Evolutionary conservation across 2,329 filamentous ascomycete species (phyloP), one percentile per base, ranked within the genome.

Genomic region (Orbilia brochopaga): DNA sequence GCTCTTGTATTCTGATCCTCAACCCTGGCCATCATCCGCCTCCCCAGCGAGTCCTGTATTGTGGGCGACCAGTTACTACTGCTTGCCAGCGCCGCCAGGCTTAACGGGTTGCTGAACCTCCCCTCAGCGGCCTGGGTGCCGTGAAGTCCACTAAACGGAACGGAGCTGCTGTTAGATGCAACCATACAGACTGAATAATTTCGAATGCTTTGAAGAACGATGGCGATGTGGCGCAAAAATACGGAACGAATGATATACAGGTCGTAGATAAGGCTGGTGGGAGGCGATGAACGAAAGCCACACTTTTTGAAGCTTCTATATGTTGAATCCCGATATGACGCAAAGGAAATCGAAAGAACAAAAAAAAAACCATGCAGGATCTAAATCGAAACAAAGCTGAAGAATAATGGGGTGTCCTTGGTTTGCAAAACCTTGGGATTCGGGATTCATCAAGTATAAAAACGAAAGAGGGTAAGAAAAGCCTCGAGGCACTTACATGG

Each of bases 381-480:
- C 59, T 63, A 63, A 63, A 64, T 70, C 50, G 66, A 63, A 70
- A 62, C 66, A 70, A 50, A 60, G 48, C 32, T 63, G 54, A 63
- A 53, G 54, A 70, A 55, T 59, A 8, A n/a, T n/a, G 19, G 66
- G 66, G 66, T 64, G 66, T 59, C 66, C 54, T 64, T 69, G 65
- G 53, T 63, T 63, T 69, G 50, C 35, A 37, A 50, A 64, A 63
- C 66, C 65, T 63, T 58, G 66, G 54, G 54, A 53, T 53, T 70
- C 59, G 59, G 66, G 66, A 55, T 55, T 44, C 54, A 51, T 70
- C 66, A 55, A 70, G 66, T 70, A 70, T 70, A 70, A 70, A 70
- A 70, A 64, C 63, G 66, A 70, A 70, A 70, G 66, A 70, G 54
- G 66, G 66, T 55, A 63, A 70, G 66, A 70, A 69, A 50, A 69